A percentile compares a stretch with the other conserved stretches of the same genome.
Conservation (phyloP, 2,329 filamentous ascomycete species). For the Talaromyces sp. region DNA sequence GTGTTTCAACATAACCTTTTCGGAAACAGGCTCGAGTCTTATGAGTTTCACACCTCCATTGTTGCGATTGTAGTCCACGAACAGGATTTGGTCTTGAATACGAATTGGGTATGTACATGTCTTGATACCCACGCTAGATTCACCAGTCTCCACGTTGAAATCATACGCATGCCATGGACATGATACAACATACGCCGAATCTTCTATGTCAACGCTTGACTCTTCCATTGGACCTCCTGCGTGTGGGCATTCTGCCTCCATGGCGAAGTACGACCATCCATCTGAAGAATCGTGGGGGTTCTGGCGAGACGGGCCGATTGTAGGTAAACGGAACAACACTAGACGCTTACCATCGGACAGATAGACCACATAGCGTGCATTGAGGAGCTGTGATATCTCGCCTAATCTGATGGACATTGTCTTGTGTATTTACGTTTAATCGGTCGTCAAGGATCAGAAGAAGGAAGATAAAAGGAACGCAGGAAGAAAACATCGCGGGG, state of each 20-base stretch:
- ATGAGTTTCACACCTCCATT: slow-evolving; percentile 27
- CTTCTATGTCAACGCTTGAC: slow-evolving; percentile 47
- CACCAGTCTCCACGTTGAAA: slow-evolving; percentile 49
- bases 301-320: slow-evolving; percentile 33
- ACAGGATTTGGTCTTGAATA: slow-evolving; percentile 34
- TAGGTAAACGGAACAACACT: slow-evolving; percentile 45
- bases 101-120: slow-evolving; percentile 46
- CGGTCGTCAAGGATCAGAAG: neutral
- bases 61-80: slow-evolving; percentile 32
- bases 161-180: slow-evolving; percentile 51
- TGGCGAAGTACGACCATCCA: slow-evolving; percentile 48
- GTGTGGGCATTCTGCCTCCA: slow-evolving; percentile 49
- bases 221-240: slow-evolving; percentile 47
- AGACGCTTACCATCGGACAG: slow-evolving; percentile 45
- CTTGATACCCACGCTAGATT: slow-evolving; percentile 48
- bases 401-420: slow-evolving; percentile 12
- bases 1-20: slow-evolving; percentile 44
- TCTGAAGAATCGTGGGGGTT: slow-evolving; percentile 33
- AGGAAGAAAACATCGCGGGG: neutral
- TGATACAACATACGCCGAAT: slow-evolving; percentile 46
- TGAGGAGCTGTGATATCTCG: slow-evolving; percentile 32
- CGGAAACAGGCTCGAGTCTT: slow-evolving; percentile 44
- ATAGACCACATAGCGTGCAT: slow-evolving; percentile 43
- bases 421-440: neutral
- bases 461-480: neutral